Evolutionary conservation across 2,329 filamentous ascomycete species (phyloP).

Genomic region (Penicillium paneum): DNA sequence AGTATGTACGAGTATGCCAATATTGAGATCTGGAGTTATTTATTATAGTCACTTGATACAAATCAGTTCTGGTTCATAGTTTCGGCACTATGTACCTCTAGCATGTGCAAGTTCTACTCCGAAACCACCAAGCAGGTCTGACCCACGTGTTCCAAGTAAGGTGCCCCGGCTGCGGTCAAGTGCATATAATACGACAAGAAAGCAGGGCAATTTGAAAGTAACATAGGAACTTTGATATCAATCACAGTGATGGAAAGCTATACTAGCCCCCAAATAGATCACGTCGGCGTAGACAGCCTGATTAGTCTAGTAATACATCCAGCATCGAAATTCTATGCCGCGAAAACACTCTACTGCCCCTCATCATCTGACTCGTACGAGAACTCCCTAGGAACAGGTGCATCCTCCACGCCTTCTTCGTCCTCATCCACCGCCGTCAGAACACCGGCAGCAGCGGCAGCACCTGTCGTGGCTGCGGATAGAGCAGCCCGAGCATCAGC

Average conservation of each 20-base stretch:
- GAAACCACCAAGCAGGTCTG: neutral
- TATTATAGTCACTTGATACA: neutral
- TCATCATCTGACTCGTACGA: slow-evolving; percentile 46
- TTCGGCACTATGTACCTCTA: neutral
- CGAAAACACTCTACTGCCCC: slow-evolving; percentile 25
- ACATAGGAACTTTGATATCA: slow-evolving; percentile 22
- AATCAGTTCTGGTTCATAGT: neutral
- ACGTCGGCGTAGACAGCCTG: slow-evolving; percentile 26
- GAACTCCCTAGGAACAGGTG: slow-evolving; percentile 48
- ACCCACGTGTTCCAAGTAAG: neutral
- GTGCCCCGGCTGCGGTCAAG: neutral
- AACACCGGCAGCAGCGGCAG: slow-evolving; percentile 72
- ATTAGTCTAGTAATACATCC: slow-evolving; percentile 41
- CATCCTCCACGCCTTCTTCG: slow-evolving; percentile 48
- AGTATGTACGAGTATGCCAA: neutral
- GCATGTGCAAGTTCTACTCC: neutral
- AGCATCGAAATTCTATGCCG: slow-evolving; percentile 19
- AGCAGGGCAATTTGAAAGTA: neutral
- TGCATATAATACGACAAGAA: neutral
- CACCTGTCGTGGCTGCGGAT: slow-evolving; percentile 41
- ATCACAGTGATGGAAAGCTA: slow-evolving; percentile 13
- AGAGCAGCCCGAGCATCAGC: slow-evolving; percentile 22
- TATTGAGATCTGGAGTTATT: neutral
- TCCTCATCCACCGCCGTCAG: slow-evolving; percentile 81
- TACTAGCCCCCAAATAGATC: slow-evolving; percentile 21